Evolutionary conservation across 352 stramenopile genomes (phyloP).

Genomic region (Globisporangium camurandrum): DNA sequence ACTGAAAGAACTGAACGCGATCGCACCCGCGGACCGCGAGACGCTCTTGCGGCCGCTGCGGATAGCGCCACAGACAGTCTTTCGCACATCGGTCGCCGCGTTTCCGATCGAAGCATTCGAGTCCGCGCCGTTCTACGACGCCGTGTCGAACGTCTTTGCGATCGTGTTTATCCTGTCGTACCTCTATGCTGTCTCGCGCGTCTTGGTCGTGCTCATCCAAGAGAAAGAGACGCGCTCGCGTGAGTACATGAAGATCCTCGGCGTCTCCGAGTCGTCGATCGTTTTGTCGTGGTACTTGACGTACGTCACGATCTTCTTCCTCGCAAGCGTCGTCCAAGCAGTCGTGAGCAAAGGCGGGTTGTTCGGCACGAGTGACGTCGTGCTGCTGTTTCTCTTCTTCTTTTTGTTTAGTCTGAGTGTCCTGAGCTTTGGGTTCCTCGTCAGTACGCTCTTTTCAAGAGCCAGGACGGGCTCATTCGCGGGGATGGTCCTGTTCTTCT

Average conservation of each 20-base stretch:
- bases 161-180: slow-evolving; percentile 86
- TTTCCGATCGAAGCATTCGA: slow-evolving; percentile 43
- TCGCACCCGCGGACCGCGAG: slow-evolving; percentile 17
- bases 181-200: slow-evolving; percentile 54
- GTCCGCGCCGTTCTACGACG: slow-evolving; percentile 58
- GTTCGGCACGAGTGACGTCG: slow-evolving; percentile 31
- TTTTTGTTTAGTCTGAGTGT: slow-evolving; percentile 62
- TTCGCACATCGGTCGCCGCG: slow-evolving; percentile 21
- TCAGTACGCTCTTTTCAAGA: slow-evolving; percentile 75
- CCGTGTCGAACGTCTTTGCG: slow-evolving; percentile 52
- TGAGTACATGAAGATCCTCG: slow-evolving; percentile 70
- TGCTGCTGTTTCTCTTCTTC: slow-evolving; percentile 66
- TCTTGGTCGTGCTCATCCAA: slow-evolving; percentile 77
- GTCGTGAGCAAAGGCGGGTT: slow-evolving; percentile 41
- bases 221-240: slow-evolving; percentile 67
- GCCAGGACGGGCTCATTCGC: slow-evolving; percentile 54
- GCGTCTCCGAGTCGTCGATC: slow-evolving; percentile 46
- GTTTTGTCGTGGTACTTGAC: slow-evolving; percentile 76
- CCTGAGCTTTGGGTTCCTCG: slow-evolving; percentile 59
- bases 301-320: slow-evolving; percentile 73
- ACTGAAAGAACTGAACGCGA: slow-evolving; percentile 11
- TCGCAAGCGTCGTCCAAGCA: slow-evolving; percentile 55
- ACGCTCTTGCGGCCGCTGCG: slow-evolving; percentile 31
- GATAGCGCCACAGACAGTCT: slow-evolving; percentile 38
- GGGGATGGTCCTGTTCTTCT: slow-evolving; percentile 83